These are phyloP conservation scores for Lentinula edodes DNA, from an alignment of 768 basidiomycete species.

Conservation along the genomic window DNA sequence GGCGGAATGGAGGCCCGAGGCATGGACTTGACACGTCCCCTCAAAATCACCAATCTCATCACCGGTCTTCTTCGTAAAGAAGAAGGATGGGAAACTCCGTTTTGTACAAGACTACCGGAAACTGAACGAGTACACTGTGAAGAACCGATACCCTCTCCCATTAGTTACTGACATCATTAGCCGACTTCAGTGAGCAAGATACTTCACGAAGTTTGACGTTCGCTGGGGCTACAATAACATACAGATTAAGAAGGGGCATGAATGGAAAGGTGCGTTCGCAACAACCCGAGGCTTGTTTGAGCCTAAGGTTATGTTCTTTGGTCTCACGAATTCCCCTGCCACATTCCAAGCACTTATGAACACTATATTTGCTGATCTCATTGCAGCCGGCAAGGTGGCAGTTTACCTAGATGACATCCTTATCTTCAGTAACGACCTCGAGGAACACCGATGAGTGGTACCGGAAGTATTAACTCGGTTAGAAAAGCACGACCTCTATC, in stretches of 20 bases:
- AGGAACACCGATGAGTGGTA: background rate
- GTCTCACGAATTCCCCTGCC: too few relatives aligned
- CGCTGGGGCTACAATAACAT: conserved; percentile 25
- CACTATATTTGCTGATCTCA: too few relatives aligned
- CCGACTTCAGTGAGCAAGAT: conserved; percentile 10
- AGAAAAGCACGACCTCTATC: background rate
- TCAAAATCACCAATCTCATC: background rate
- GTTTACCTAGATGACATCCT: too few relatives aligned
- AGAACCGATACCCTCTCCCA: conserved; percentile 21
- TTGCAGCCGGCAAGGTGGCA: too few relatives aligned
- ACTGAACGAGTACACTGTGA: too few relatives aligned
- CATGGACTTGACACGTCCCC: background rate
- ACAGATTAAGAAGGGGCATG: conserved; percentile 25
- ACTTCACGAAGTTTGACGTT: too few relatives aligned
- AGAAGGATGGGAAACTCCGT: conserved; percentile 26
- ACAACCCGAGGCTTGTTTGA: conserved; percentile 8
- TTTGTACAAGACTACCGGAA: conserved; percentile 9
- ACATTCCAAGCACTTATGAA: too few relatives aligned
- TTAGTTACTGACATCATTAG: conserved; percentile 19
- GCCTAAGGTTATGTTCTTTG: too few relatives aligned
- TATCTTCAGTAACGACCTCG: too few relatives aligned
- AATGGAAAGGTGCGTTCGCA: conserved; percentile 33
- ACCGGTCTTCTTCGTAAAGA: conserved; percentile 23
- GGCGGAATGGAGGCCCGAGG: too few relatives aligned
- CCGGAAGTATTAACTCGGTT: background rate